Base-by-base conservation (phyloP, 2,329 filamentous ascomycete genomes). In the Thielaviopsis euricoi region DNA sequence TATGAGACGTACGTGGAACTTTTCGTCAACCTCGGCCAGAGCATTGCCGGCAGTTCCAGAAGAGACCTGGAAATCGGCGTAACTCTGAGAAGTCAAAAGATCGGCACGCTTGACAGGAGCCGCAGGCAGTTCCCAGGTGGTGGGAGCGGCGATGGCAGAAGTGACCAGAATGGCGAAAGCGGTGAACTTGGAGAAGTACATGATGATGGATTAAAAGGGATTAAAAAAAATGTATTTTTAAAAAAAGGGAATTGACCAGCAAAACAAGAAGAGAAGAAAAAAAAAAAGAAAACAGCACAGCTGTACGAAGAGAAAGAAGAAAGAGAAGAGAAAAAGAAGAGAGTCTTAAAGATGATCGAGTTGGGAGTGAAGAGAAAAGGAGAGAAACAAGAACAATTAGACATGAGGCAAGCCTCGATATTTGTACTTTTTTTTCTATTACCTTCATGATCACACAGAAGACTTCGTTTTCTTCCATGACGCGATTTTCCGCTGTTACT, bases 1-100 rank as follows among this genome's bases (percentile, higher is more conserved):
- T 19, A 6, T 46, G 40, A 1, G 21, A 63, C 69, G 52, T 67
- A 77, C 76, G 0, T 77, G 76, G 64, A 81, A 80, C 62, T 76
- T 74, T 56, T 74, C 72, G 52, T 76, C 69, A 57, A 77, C 77
- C 66, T 80, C 77, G 1, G 68, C 72, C 21, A 79, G 70, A 13
- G 76, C 77, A 52, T 79, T 74, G 56, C 78, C 77, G 22, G 72
- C 76, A 10, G 71, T 67, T 2, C 78, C 77, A 51, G 71, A 72
- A 0, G 76, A 76, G 54, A 81, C 69, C 62, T 74, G 73, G 66
- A 80, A 78, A 37, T 71, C 62, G 46, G 67, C 62, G 60, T 70
- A 71, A 58, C 61, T 33, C 55, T 65, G 63, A n/a, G 61, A 61
- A 0, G 63, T 64, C 52, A 71, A 65, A 52, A 69, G 62, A 22